Base-by-base conservation (phyloP, 169 alveolate species). In the Cryptosporidium xiaoi region DNA sequence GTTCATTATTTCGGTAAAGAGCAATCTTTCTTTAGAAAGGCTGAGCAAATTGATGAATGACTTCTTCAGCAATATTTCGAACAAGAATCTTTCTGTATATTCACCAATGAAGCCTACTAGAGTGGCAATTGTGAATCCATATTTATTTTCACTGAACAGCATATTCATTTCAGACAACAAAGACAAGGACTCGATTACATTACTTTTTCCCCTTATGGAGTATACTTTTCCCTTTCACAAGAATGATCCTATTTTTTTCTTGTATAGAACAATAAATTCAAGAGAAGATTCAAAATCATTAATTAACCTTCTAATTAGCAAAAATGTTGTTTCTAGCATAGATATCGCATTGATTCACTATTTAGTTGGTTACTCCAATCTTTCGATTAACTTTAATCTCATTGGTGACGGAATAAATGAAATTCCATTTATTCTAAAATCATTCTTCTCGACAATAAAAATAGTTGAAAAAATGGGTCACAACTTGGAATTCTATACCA, bases 241-340 rank as follows among this genome's bases (percentile, higher is more conserved):
- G 40, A 51, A 55, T 4, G 83, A 53, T 20, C 83, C 83, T 12
- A 0, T 56, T 15, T 69, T 69, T 56, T 69, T 69, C 20, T 50
- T 69, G 8, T 16, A 0, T 6, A 40, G 10, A 8, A 40, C 48
- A 40, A 40, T 40, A 6, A 40, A 40, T 8, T 40, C 48, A 3
- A 40, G 4, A 40, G 10, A 8, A 0, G 48, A 40, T 8, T 40
- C 48, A 7, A 29, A 46, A 6, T 51, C 83, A 5, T 18, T 69
- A 16, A 29, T 53, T 44, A 69, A 51, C 13, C 51, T 16, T 31
- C 44, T 69, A 13, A 34, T 12, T 4, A 44, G 29, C 3, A 53
- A 69, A 33, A 40, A 34, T 0, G 13, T 3, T 8, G 40, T 56
- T n/a, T 27, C 31, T 10, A 29, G 40, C 0, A 24, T 69, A 51